Base-by-base conservation (phyloP, 1,139 yeast genomes). In the Hansenula anomala region DNA sequence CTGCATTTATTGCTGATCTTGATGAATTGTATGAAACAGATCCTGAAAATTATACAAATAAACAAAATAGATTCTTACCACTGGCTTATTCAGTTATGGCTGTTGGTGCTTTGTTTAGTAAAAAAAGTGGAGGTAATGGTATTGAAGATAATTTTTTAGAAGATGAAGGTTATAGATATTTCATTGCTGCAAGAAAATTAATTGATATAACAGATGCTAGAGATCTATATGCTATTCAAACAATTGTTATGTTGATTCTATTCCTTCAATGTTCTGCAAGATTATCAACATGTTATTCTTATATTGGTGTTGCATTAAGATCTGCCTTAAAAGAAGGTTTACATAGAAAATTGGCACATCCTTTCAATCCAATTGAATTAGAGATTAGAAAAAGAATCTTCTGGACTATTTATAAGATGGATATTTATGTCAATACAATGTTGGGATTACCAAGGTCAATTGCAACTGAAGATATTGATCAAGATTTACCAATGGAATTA, bases 331-430 rank as follows among this genome's bases (percentile, higher is more conserved):
- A 94, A 48, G 94, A 88, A 55, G 97, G 97, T 1, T 67, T 87
- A 27, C 97, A 89, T 59, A 69, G 97, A 48, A 81, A 82, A 52
- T 68, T 85, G 40, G 71, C 77, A 24, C 75, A 73, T 54, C 75
- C 72, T 1, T 77, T 85, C 52, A 83, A 84, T 51, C 95, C 95
- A 1, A 81, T 88, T 33, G 96, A 87, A 58, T 67, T 82, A 28
- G 97, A 90, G 56, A 85, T 88, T 28, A 69, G 97, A 42, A 89
- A 87, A 56, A 69, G 97, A 46, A 64, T 89, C 27, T 89, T 89
- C 55, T 89, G 87, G 78, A 85, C 96, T 1, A 83, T 90, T 46
- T 83, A 88, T 58, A 89, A 89, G 57, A 80, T 89, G 89, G 97
- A 90, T 56, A 79, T 89, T 36, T 89, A 89, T 57, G 86, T 88